A percentile compares a stretch with the other conserved stretches of the same genome.
Evolutionary conservation across 2,329 filamentous ascomycete species (phyloP).

Genomic region (Paraconiothyrium brasiliense): DNA sequence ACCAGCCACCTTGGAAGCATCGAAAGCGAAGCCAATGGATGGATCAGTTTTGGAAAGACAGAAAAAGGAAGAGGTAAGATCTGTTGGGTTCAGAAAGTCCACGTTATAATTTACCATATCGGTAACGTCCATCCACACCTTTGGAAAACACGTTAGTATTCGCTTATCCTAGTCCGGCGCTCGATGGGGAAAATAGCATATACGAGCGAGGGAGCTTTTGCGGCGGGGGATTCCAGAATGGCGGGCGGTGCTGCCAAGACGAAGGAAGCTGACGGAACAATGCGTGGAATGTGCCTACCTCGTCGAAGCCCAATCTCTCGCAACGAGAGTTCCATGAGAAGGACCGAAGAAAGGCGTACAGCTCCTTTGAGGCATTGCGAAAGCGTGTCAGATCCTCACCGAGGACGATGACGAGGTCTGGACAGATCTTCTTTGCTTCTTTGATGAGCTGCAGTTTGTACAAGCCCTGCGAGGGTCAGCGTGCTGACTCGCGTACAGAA

Average conservation of each 20-base stretch:
- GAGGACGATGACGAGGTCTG: slow-evolving; percentile 82
- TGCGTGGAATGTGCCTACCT: slow-evolving; percentile 63
- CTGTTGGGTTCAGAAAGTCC: slow-evolving; percentile 72
- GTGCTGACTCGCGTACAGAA: slow-evolving; percentile 20
- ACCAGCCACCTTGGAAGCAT: slow-evolving; percentile 75
- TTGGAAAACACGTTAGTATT: slow-evolving; percentile 18
- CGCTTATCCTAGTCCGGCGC: slow-evolving; percentile 2
- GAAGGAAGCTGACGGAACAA: slow-evolving; percentile 15
- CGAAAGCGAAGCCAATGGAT: slow-evolving; percentile 80
- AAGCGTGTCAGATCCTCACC: slow-evolving; percentile 81
- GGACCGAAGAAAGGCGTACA: slow-evolving; percentile 76
- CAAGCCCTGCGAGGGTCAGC: slow-evolving; percentile 58
- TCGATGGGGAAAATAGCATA: neutral
- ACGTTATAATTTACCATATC: slow-evolving; percentile 87
- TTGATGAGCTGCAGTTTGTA: slow-evolving; percentile 85
- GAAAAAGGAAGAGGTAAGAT: slow-evolving; percentile 78
- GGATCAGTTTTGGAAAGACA: slow-evolving; percentile 77
- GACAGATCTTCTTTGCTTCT: slow-evolving; percentile 82
- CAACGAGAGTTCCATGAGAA: slow-evolving; percentile 81
- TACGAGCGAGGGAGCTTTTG: neutral
- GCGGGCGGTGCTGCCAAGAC: slow-evolving; percentile 17
- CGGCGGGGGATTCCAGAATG: neutral
- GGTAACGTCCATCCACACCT: slow-evolving; percentile 80
- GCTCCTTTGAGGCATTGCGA: slow-evolving; percentile 82
- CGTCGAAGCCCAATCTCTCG: slow-evolving; percentile 89